Evolutionary conservation across 2,329 filamentous ascomycete species (phyloP), one percentile per base, ranked within the genome.

Genomic region (Colletotrichum echinochloae): DNA sequence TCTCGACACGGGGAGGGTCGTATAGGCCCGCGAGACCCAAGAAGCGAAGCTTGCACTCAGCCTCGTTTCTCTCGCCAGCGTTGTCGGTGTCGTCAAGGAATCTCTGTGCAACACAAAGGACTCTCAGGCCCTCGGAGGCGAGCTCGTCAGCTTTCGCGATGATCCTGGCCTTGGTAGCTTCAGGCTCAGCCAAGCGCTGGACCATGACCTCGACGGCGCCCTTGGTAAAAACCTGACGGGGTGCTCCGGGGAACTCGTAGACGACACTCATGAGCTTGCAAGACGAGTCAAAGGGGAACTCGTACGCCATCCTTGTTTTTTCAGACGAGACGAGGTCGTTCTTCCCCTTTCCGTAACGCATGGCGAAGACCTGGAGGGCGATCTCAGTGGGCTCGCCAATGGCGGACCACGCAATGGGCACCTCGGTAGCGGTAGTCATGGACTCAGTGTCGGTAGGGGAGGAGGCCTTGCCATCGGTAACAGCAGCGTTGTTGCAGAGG

Each of bases 181-280:
- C 83, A 0, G 84, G 78, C 60, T 85, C 82, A 16, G 84, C 78
- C 33, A 89, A 79, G 12, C 87, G 81, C 2, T 87, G 86, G 33
- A 90, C 75, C 54, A 90, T 80, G n/a, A 85, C 82, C 76, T 90
- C 88, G 23, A 88, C 81, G 1, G 88, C 88, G 49, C 88, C 88
- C 75, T 90, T 90, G 76, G 86, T 86, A 72, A 87, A 89, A 23
- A 88, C 83, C 16, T 82, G 79, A 56, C 77, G 77, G 14, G 70
- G 59, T 14, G 78, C 76, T 14, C 78, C 76, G 1, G 77, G 78
- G 52, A 75, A 78, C 9, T 79, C 78, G 52, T 91, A 92, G 35
- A 93, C 86, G 59, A 93, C 91, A 46, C 90, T 91, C 91, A 94
- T 94, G 69, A 90, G 87, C 82, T 94, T 94, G 79, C 91, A 88